phyloP scores from a whole-genome alignment of 306 rosid species.

The Quercus mongolica region DNA sequence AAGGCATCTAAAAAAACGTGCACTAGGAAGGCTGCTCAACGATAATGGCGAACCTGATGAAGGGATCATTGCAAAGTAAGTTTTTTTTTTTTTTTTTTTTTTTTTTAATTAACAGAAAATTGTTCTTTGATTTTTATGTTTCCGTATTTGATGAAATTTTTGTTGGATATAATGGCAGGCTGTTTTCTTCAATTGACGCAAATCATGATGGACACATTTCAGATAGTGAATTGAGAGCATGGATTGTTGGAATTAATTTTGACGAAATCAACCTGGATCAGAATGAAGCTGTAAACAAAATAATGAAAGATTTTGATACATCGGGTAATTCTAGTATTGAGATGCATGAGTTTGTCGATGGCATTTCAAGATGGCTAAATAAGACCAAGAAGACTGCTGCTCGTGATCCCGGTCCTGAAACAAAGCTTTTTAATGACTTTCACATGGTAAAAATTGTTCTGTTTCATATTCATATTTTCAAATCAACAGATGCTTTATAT shows the following conservation, averaged over 20 bases:
- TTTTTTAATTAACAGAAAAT: not conserved
- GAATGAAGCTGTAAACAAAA: conserved; percentile 51
- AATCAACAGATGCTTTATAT: not conserved
- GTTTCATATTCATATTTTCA: not conserved
- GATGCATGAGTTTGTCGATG: conserved; percentile 45
- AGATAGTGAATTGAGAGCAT: conserved; percentile 60
- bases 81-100: not conserved
- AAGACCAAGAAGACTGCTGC: not conserved
- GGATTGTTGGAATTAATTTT: conserved; percentile 66
- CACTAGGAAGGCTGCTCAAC: conserved; percentile 62
- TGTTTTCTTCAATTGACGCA: conserved; percentile 55
- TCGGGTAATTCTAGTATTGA: conserved; percentile 42
- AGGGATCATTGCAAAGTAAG: conserved; percentile 57
- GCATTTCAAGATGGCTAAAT: conserved; percentile 64
- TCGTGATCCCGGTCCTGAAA: conserved; percentile 42
- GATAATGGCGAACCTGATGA: conserved; percentile 62
- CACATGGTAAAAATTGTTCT: conserved; percentile 8
- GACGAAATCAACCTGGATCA: conserved; percentile 64
- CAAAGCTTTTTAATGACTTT: conserved; percentile 21
- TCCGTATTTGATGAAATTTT: conserved; percentile 12
- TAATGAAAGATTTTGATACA: conserved; percentile 69
- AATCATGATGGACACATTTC: conserved; percentile 53
- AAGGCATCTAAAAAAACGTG: conserved; percentile 45
- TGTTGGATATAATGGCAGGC: conserved; percentile 42
- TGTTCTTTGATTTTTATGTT: not conserved